Evolutionary conservation across 768 basidiomycete genomes (phyloP), one percentile per base, ranked within the genome.

Genomic region (Pulveroboletus sp.): DNA sequence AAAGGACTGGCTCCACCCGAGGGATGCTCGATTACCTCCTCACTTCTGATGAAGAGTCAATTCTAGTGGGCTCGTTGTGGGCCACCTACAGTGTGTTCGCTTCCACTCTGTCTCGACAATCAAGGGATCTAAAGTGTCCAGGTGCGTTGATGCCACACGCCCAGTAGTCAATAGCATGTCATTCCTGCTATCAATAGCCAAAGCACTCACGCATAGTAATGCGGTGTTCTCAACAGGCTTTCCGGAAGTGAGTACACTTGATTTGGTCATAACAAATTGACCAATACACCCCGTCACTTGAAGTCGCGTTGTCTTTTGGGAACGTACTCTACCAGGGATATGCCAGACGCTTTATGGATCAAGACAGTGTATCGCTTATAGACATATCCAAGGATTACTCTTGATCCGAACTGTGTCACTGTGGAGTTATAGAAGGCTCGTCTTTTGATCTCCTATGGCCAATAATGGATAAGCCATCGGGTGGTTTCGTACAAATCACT

Each of bases 291-390:
- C 27, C 27, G 5, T 28, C 27, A 28, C 27, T 8, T 8, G 6
- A 6, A 55, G 54, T 55, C 17, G 17, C 44, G 15, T 40, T 54
- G 11, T 47, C 5, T 55, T 37, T 30, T 40, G 15, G 51, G 26
- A 3, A 54, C 54, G 51, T 18, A 44, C 5, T 27, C 52, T 9
- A 38, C 52, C 14, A 51, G 54, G 53, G 54, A 52, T 55, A 49
- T 14, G 30, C 1, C 8, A n/a, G 17, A 37, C 1, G 33, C 24
- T 49, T 32, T 30, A 27, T 37, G n/a, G 17, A 31, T 28, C 33
- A 28, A 26, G 11, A 18, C 14, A 11, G 7, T 7, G 21, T 6
- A n/a, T 39, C 6, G 14, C 45, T 44, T 28, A 55, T 6, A 7
- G 26, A 11, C 26, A 30, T 32, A 5, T 18, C n/a, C n/a, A 39